Evolutionary conservation across 2,329 filamentous ascomycete species (phyloP).

Genomic region (Tolypocladium amazonense): DNA sequence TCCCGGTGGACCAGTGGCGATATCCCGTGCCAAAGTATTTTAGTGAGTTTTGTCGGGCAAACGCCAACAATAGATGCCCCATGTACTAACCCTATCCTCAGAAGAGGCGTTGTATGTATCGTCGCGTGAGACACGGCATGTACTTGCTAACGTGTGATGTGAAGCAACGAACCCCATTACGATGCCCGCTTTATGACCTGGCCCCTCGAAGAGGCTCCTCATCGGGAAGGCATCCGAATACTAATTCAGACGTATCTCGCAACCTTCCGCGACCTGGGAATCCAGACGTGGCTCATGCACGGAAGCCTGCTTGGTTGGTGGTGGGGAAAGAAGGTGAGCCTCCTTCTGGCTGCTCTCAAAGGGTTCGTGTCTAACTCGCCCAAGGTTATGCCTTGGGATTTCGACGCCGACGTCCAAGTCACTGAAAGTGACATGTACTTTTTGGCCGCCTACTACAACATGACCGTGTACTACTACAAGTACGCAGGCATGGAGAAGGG

Average conservation of each 20-base stretch:
- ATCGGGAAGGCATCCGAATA: slow-evolving; percentile 49
- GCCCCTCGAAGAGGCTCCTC: slow-evolving; percentile 40
- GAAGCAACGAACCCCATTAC: slow-evolving; percentile 12
- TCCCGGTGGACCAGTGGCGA: not conserved
- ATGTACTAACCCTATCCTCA: not conserved
- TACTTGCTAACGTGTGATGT: not conserved
- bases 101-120: slow-evolving; percentile 1
- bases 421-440: slow-evolving; percentile 53
- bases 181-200: slow-evolving; percentile 27
- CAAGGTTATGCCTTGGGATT: slow-evolving; percentile 66
- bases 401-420: slow-evolving; percentile 67
- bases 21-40: slow-evolving; percentile 13
- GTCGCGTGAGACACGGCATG: too few species aligned
- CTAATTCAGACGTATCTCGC: slow-evolving; percentile 64
- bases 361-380: not conserved
- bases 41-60: slow-evolving; percentile 5
- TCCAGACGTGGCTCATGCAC: slow-evolving; percentile 78
- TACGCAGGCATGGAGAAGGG: slow-evolving; percentile 25
- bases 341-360: not conserved
- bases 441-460: slow-evolving; percentile 58
- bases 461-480: slow-evolving; percentile 34
- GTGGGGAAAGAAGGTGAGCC: slow-evolving; percentile 54
- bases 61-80: not conserved
- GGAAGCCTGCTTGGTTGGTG: slow-evolving; percentile 81
- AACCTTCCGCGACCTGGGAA: slow-evolving; percentile 51